Conservation (phyloP, 192 early-diverging fungal species). For the Coemansia sp. region DNA sequence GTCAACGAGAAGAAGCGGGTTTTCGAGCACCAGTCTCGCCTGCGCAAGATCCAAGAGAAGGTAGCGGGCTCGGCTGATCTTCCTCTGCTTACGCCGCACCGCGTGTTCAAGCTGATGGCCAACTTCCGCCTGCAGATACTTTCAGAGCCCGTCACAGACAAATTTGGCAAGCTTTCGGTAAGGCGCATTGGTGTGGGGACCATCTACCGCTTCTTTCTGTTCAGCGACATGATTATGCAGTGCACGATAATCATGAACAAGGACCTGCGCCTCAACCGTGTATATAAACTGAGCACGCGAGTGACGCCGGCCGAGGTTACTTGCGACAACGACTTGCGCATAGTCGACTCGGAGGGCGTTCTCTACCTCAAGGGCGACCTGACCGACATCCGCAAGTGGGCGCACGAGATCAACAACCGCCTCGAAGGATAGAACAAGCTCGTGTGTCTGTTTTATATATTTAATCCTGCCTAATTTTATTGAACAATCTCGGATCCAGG, state of each 20-base stretch:
- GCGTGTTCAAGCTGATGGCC: slow-evolving; percentile 58
- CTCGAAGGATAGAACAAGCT: slow-evolving; percentile 18
- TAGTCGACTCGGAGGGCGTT: slow-evolving; percentile 40
- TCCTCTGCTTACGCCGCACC: slow-evolving; percentile 59
- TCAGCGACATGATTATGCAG: slow-evolving; percentile 74
- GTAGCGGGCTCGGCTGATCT: slow-evolving; percentile 45
- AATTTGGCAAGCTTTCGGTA: slow-evolving; percentile 8
- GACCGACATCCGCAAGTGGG: slow-evolving; percentile 40
- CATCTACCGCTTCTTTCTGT: slow-evolving; percentile 64
- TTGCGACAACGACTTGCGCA: slow-evolving; percentile 40
- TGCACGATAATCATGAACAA: slow-evolving; percentile 49
- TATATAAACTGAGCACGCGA: slow-evolving; percentile 36
- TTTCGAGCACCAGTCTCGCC: slow-evolving; percentile 57
- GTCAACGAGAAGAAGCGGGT: slow-evolving; percentile 87
- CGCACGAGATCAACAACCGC: slow-evolving; percentile 50
- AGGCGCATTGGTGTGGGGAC: slow-evolving; percentile 38
- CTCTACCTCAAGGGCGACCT: slow-evolving; percentile 45
- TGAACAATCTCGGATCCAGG: too few relatives aligned
- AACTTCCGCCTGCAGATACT: slow-evolving; percentile 48
- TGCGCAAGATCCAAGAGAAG: slow-evolving; percentile 63
- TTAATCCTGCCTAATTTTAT: neutral
- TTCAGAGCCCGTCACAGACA: slow-evolving; percentile 16
- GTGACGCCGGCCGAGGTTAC: slow-evolving; percentile 41
- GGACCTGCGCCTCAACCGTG: slow-evolving; percentile 34
- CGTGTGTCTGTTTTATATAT: neutral